Evolutionary conservation across 106 monocot species (phyloP), one percentile per base, ranked within the genome.

Genomic region (Vanilla planifolia): DNA sequence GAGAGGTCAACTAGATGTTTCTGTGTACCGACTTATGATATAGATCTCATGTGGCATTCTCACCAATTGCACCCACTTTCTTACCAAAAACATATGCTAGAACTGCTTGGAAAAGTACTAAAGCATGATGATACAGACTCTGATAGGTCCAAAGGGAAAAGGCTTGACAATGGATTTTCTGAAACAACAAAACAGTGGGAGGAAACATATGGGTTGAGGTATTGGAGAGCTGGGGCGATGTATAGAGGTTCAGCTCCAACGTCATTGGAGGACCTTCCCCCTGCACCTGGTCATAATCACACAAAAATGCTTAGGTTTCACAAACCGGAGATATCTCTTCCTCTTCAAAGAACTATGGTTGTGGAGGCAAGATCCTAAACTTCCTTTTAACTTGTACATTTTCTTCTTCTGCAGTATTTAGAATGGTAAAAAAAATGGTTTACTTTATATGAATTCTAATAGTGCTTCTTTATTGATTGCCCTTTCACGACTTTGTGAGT

Each of bases 1-100:
- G 90, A 96, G 41, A 78, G 48, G 48, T 76, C 75, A 29, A 37
- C 68, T 39, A 87, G 66, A 33, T 65, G 27, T 22, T 96, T 96
- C 63, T 76, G 80, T 43, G 95, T 96, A 20, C 95, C 95, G 44
- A 84, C 86, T 52, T 96, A 96, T 72, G 95, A 96, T 56, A 67
- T 96, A 42, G 95, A 96, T 65, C 72, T 96, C 22, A 84, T 96
- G 15, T 96, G 95, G 95, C 95, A 96, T 69, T 77, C 95, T 68
- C 95, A 96, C 63, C 95, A 96, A 48, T 37, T 96, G 36, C 83
- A 84, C 58, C 85, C 95, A 59, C 25, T 76, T 52, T 62, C 84
- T 65, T 96, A 96, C 58, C 80, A 79, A 73, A 86, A 90, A 48
- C 90, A 96, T 51, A 69, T 79, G 65, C 10, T 74, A 13, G 25